Evolutionary conservation across 768 basidiomycete genomes (phyloP).

Genomic region (Termitomyces sp.): DNA sequence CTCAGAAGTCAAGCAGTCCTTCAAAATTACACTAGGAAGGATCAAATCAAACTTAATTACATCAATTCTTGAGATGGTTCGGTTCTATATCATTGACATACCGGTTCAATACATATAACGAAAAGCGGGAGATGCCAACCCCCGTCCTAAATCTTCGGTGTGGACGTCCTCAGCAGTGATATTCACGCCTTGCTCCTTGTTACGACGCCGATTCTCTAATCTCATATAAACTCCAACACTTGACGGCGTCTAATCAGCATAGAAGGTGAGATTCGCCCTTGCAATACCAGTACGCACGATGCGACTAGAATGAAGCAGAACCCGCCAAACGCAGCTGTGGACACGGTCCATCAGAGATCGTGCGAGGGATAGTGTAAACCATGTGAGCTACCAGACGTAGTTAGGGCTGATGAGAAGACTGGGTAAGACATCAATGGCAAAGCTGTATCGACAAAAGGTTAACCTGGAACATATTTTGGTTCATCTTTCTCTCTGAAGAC

Average conservation of each 20-base stretch:
- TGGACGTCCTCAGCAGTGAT: slow-evolving; percentile 38
- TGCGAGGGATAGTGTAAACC: background rate
- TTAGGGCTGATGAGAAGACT: slow-evolving; percentile 24
- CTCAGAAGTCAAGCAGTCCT: background rate
- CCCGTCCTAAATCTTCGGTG: slow-evolving; percentile 36
- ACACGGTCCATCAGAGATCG: background rate
- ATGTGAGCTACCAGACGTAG: slow-evolving; percentile 31
- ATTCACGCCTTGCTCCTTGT: slow-evolving; percentile 32
- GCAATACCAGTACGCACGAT: slow-evolving; percentile 20
- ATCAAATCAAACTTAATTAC: too few species aligned
- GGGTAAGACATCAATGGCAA: background rate
- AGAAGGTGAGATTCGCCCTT: background rate
- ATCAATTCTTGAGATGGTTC: too few species aligned
- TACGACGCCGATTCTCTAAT: slow-evolving; percentile 37
- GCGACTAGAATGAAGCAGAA: slow-evolving; percentile 36
- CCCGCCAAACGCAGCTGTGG: slow-evolving; percentile 39
- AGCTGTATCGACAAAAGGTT: background rate
- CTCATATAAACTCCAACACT: slow-evolving; percentile 45
- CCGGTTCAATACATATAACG: slow-evolving; percentile 41
- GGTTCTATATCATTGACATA: too few species aligned
- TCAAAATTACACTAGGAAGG: too few species aligned
- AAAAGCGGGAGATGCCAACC: slow-evolving; percentile 35
- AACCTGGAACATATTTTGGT: slow-evolving; percentile 42
- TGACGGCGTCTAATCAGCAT: slow-evolving; percentile 2
- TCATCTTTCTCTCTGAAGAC: slow-evolving; percentile 46